Base-by-base conservation (phyloP, 2,329 filamentous ascomycete species). In the Pestalotiopsis sp. region DNA sequence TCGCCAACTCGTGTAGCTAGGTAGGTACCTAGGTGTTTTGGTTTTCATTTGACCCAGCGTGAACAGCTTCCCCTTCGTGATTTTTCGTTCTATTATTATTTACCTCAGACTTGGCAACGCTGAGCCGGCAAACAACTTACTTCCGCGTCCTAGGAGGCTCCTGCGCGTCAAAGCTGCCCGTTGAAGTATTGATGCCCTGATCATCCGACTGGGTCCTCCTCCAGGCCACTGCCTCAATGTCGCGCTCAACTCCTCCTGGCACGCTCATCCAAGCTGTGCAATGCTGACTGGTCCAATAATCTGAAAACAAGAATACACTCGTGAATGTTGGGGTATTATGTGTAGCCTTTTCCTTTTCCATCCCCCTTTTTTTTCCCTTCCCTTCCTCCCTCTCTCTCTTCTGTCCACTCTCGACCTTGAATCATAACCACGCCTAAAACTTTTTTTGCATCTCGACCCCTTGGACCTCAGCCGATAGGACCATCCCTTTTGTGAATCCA, bases 311-410 rank as follows among this genome's bases (percentile, higher is more conserved):
- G 59, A 39, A 27, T 39, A 61, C 31, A 39, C 27, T 36, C 31
- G 59, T 61, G 13, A 61, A 52, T 52, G 20, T 52, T 20, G 59
- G 59, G 59, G 59, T 61, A 61, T 61, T 61, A 38, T 61, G 59
- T 61, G 59, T 61, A 61, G 59, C 59, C 59, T 61, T 59, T 52
- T 59, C 17, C 27, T 31, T 2, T 31, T 31, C 7, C 31, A 31
- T 2, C 31, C 31, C 25, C 25, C 25, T 1, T 27, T 27, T 27
- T 27, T 27, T 4, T 1, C 3, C 25, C 25, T 27, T 27, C 25
- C 25, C 25, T 27, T 27, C 25, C 25, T 27, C 25, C 3, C 25
- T 27, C 31, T 31, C 31, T 31, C 31, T 31, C 31, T 31, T 17
- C 14, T 14, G 11, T 23, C 3, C 6, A 13, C 17, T 39, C 27